Base-by-base conservation (phyloP, 23 red algal genomes). In the Gracilaria vermiculophylla region DNA sequence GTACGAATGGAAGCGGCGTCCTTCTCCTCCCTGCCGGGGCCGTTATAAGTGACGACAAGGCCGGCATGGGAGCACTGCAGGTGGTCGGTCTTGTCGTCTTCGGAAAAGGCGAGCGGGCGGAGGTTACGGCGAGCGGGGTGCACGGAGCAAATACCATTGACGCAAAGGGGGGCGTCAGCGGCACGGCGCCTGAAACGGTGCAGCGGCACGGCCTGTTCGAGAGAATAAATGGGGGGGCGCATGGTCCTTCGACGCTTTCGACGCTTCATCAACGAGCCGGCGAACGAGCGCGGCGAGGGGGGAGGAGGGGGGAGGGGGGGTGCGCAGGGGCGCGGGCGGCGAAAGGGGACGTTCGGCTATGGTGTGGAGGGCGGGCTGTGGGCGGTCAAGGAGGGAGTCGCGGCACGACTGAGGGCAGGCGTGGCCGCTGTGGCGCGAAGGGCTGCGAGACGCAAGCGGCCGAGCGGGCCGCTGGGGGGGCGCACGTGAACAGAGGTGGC, bases 1-100 rank as follows among this genome's bases (percentile, higher is more conserved):
- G 97, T 85, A 9, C 97, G 82, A 33, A 96, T 89, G 21, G 97
- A 85, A 15, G 97, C 93, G 15, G 97, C 97, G 49, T 99, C 97
- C 80, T 87, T 94, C 62, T 99, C 94, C 39, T 80, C 78, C 47
- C 57, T 21, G 0, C 97, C 97, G 21, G 90, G 90, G 27, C 97
- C 97, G 48, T 71, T 48, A 49, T 99, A 99, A 19, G 77, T 58
- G 34, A 89, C 84, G 29, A 77, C 73, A 0, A 91, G 37, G 39
- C 85, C 85, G 27, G 79, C 78, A 7, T 53, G 24, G 48, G 83
- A 83, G 49, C 85, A 83, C 52, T 53, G 29, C 52, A 95, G 41
- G 55, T 81, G 65, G 44, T 90, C 85, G 7, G 80, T 54, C 43
- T 83, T 83, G 47, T 95, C 93, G n/a, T 77, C 64, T 0, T 76